A percentile compares a stretch with the other conserved stretches of the same genome.
These are phyloP conservation scores for Phytophthora litchii DNA, from an alignment of 352 stramenopile genomes.

Conservation along the genomic window DNA sequence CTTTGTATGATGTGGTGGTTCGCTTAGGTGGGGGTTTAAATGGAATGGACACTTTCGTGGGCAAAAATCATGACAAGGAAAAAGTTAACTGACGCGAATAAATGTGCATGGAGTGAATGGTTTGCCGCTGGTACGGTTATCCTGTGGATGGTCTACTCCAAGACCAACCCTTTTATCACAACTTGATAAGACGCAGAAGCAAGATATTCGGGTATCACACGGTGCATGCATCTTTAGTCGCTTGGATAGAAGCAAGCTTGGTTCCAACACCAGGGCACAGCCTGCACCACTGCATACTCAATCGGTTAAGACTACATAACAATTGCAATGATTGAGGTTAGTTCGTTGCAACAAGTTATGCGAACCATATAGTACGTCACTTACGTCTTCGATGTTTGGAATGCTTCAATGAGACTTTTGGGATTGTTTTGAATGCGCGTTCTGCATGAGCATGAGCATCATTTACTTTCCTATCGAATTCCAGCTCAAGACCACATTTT, in stretches of 20 bases:
- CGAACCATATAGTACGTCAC: constrained; percentile 4
- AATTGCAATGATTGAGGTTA: background rate
- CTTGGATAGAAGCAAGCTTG: constrained; percentile 26
- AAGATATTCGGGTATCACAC: no score
- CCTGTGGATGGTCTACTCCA: no score
- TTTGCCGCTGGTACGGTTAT: no score
- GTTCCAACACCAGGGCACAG: constrained; percentile 32
- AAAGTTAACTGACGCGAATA: constrained; percentile 16
- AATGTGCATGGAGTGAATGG: no score
- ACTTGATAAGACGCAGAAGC: no score
- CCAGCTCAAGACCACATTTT: background rate
- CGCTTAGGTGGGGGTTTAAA: constrained; percentile 62
- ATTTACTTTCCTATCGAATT: background rate
- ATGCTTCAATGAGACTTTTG: constrained; percentile 33
- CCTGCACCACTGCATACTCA: constrained; percentile 46
- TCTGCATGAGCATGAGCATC: constrained; percentile 6
- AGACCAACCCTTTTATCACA: no score
- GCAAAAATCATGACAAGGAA: constrained; percentile 51
- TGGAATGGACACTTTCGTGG: constrained; percentile 82
- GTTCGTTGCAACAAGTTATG: background rate
- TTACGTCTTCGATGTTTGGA: constrained; percentile 35
- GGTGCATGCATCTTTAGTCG: constrained; percentile 8
- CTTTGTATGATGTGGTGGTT: constrained; percentile 59
- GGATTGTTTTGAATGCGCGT: constrained; percentile 24
- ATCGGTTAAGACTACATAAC: constrained; percentile 28